Percentiles rank a stretch among this genome's conserved stretches.
phyloP scores from a whole-genome alignment of 306 rosid genomes.

The Cucurbita ficifolia region DNA sequence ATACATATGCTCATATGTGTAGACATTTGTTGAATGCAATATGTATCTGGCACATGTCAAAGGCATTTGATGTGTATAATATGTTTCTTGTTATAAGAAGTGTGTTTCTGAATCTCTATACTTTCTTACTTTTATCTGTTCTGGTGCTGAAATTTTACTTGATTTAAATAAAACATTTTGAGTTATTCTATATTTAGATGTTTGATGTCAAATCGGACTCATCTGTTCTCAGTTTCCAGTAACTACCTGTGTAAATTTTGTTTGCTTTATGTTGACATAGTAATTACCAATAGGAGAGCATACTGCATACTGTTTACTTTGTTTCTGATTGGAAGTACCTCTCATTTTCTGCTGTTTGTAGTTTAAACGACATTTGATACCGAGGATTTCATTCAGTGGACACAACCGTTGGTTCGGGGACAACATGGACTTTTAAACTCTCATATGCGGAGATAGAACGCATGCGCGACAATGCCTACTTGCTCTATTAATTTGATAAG shows the following conservation, averaged over 20 bases:
- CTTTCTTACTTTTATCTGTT: neutral
- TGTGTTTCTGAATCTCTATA: neutral
- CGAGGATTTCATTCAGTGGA: neutral
- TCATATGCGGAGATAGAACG: neutral
- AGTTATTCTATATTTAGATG: neutral
- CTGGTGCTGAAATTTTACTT: neutral
- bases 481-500: slow-evolving; percentile 30
- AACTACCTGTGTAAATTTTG: no score
- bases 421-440: neutral
- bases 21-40: neutral
- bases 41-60: neutral
- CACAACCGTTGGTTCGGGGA: neutral
- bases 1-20: neutral
- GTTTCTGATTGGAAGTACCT: neutral
- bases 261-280: neutral
- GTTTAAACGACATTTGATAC: neutral
- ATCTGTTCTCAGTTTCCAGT: neutral
- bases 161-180: neutral
- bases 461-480: neutral
- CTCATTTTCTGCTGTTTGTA: neutral
- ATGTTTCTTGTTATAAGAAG: no score
- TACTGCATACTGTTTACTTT: neutral
- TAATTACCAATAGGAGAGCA: neutral
- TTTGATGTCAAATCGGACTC: neutral
- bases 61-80: neutral